Evolutionary conservation across 805 yeast species (phyloP), one percentile per base, ranked within the genome.

Genomic region (Kazachstania taianensis): DNA sequence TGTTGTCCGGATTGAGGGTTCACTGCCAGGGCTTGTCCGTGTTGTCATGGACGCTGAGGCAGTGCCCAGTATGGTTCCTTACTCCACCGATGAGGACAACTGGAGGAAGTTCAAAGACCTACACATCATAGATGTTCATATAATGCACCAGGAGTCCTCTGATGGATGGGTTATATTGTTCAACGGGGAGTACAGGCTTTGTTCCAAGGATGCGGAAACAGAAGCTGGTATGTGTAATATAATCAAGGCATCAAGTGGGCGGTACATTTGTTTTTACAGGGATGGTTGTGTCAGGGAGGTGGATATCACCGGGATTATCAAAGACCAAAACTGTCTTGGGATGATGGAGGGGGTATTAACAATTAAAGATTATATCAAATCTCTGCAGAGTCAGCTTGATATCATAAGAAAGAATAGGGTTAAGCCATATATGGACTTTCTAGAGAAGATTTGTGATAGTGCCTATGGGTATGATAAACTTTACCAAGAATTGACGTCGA

Each of bases 401-500:
- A 9, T 49, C 5, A 40, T 52, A 13, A 37, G 30, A 19, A 37
- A 42, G n/a, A 49, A 47, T 9, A 30, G 48, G 7, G 31, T 47
- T 7, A 32, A 35, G 13, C 55, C 58, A 2, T 55, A 42, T 35
- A 15, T 27, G 13, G 42, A 38, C 5, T 53, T 56, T 26, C 13
- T 50, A n/a, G 35, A 39, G 1, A 42, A 41, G 8, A 20, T 50
- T 3, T 43, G 48, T 24, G 40, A 38, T 18, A 43, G 39, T 2
- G 49, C 52, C 3, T 49, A 36, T 26, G 47, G 30, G 17, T 35
- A 32, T 17, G 28, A 34, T 17, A 33, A 37, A 10, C 43, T 72
- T 20, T 49, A 53, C 20, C 62, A 59, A 18, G 71, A 65, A 17
- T 25, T 57, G 16, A 38, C 33, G 23, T 41, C 35, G 13, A 41